Base-by-base conservation (phyloP, 2,329 filamentous ascomycete genomes). In the Phyllosticta citrichinensis region DNA sequence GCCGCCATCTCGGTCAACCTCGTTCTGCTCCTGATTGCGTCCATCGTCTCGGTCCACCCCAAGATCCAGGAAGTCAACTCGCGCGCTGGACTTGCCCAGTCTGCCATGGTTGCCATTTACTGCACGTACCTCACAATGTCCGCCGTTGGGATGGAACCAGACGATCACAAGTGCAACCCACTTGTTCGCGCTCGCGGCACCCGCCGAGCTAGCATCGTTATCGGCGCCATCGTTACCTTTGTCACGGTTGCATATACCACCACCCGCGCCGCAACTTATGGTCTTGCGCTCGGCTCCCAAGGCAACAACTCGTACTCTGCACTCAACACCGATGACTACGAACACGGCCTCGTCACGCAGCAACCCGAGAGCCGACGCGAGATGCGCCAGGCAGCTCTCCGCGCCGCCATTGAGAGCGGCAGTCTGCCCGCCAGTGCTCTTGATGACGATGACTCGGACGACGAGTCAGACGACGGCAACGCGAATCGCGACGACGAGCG, bases 81-180 rank as follows among this genome's bases (percentile, higher is more conserved):
- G 55, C 91, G 93, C 71, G 94, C 94, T 52, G 94, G 94, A 56
- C 82, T 99, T 62, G 94, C 94, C n/a, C 94, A 99, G 73, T 91
- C 92, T 52, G 93, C 94, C 64, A 97, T 97, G 84, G 94, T 99
- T 53, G 91, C 92, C 19, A 84, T 96, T 62, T 99, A 99, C 80
- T 99, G 94, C 83, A 97, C 94, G 52, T 99, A 99, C 72, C 84
- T 99, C 60, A 99, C 94, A 66, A 91, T 99, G 86, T 97, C 92
- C 2, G 94, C 94, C 25, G 94, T 99, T 1, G 96, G 91, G 60
- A 97, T 99, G 94, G 93, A 99, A 69, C 94, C 94, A 0, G 93
- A 97, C 73, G 86, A 97, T 78, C 87, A 89, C 68, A 83, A 89
- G 65, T 99, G 94, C 83, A 99, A 99, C 75, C 94, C 94, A 9